A percentile compares a stretch with the other conserved stretches of the same genome.
phyloP scores from a whole-genome alignment of 2,329 filamentous ascomycete species.

The Microdochium nivale region DNA sequence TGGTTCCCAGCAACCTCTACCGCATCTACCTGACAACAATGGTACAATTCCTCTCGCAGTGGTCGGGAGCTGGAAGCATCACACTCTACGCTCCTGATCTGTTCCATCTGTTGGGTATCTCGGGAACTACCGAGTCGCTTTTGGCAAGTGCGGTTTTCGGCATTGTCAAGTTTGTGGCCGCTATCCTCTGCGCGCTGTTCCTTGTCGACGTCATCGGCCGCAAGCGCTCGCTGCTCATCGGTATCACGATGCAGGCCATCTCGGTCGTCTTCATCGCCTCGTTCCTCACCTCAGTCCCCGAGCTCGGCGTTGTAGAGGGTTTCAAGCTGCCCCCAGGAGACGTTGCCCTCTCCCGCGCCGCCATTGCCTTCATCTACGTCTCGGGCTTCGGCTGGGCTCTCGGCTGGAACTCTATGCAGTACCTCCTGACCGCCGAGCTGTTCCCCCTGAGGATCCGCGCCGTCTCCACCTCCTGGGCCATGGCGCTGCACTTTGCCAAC shows the following conservation, averaged over 20 bases:
- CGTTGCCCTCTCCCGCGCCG: conserved; percentile 52
- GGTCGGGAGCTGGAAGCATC: conserved; percentile 65
- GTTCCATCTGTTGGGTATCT: conserved; percentile 63
- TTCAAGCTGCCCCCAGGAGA: conserved; percentile 38
- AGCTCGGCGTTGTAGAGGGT: conserved; percentile 38
- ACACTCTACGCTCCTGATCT: conserved; percentile 70
- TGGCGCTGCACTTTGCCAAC: conserved; percentile 73
- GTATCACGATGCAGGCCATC: conserved; percentile 51
- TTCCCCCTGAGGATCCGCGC: conserved; percentile 69
- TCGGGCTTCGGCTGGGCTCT: conserved; percentile 62
- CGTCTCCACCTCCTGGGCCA: conserved; percentile 60
- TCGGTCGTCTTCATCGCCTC: conserved; percentile 54
- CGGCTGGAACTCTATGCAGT: conserved; percentile 71
- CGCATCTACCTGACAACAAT: conserved; percentile 60
- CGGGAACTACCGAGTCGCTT: conserved; percentile 58
- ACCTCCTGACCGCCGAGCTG: conserved; percentile 68
- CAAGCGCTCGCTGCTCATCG: conserved; percentile 54
- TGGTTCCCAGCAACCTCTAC: conserved; percentile 62
- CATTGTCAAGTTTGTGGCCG: conserved; percentile 61
- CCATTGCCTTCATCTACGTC: conserved; percentile 66
- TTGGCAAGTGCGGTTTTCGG: conserved; percentile 71
- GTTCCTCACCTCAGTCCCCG: conserved; percentile 55
- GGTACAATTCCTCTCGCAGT: conserved; percentile 66
- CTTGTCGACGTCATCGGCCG: conserved; percentile 72
- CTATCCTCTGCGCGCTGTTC: conserved; percentile 65